Conservation (phyloP, 495 filamentous ascomycete species). For the Penicillium lagena region DNA sequence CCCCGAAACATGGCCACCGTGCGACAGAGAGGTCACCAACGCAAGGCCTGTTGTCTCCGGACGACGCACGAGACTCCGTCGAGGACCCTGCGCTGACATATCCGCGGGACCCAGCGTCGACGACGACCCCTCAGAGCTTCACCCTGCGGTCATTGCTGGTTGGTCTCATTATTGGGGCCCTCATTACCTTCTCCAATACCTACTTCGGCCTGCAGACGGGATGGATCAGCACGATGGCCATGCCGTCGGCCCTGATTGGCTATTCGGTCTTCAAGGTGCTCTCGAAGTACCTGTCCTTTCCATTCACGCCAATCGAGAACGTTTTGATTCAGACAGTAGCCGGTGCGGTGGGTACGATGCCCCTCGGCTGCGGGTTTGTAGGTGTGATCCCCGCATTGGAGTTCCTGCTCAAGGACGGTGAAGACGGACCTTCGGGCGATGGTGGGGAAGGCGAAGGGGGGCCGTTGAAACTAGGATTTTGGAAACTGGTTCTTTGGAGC, state of each 20-base stretch:
- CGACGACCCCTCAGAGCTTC: conserved; percentile 52
- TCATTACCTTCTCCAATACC: conserved; percentile 94
- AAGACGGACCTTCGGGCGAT: conserved; percentile 46
- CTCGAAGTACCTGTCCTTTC: conserved; percentile 59
- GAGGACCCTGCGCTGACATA: neutral
- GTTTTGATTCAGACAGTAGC: conserved; percentile 97
- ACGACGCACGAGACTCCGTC: neutral
- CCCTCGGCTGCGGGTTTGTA: conserved; percentile 91
- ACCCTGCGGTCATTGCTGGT: conserved; percentile 74
- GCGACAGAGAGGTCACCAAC: conserved; percentile 4
- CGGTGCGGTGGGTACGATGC: conserved; percentile 94
- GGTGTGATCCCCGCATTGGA: conserved; percentile 90
- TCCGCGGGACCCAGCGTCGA: conserved; percentile 1
- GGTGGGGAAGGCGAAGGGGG: conserved; percentile 59
- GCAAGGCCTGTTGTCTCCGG: neutral
- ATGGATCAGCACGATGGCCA: conserved; percentile 80
- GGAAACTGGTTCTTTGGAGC: conserved; percentile 81
- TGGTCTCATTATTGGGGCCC: conserved; percentile 74
- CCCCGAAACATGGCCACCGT: conserved; percentile 6
- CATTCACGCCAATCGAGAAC: conserved; percentile 94
- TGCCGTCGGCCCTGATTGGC: conserved; percentile 93
- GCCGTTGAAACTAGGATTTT: conserved; percentile 62
- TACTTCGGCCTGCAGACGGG: conserved; percentile 98
- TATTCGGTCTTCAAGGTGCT: conserved; percentile 90
- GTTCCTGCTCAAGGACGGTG: conserved; percentile 67